Percentiles rank a stretch among this genome's conserved stretches.
phyloP scores from a whole-genome alignment of 441 rosid species.

The Erodium chrysanthum region DNA sequence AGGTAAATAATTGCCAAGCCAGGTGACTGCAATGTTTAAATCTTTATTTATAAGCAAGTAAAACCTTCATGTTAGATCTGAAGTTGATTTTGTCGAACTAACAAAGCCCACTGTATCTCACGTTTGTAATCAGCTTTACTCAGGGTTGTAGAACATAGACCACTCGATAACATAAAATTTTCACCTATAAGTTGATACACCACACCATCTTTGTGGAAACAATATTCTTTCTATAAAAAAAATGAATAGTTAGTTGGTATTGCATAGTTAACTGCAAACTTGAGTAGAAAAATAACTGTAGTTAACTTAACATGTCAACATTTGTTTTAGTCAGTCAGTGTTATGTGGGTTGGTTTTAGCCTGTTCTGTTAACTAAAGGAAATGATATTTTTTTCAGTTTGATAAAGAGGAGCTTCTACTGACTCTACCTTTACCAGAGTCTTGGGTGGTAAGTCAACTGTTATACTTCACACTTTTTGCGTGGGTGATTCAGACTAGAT shows the following conservation, averaged over 20 bases:
- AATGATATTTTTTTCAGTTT: conserved; percentile 36
- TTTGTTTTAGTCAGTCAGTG: background rate
- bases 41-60: background rate
- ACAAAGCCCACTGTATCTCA: background rate
- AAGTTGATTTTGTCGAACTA: background rate
- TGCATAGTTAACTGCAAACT: conserved; percentile 1
- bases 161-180: background rate
- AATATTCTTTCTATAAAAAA: background rate
- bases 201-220: background rate
- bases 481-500: background rate
- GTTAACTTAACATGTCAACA: background rate
- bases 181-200: background rate
- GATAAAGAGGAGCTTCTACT: conserved; percentile 50
- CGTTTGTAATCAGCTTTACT: background rate
- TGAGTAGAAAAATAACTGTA: too few species aligned
- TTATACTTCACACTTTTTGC: conserved; percentile 1
- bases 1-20: background rate
- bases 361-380: conserved; percentile 14
- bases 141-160: background rate
- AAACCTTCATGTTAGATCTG: background rate
- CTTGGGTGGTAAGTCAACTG: conserved; percentile 74
- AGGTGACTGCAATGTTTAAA: background rate
- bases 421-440: conserved; percentile 63
- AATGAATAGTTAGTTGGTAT: background rate
- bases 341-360: background rate